Percentiles rank a stretch among this genome's conserved stretches.
These are phyloP conservation scores for Alternaria rosae DNA, from an alignment of 2,329 filamentous ascomycete species.

Conservation along the genomic window DNA sequence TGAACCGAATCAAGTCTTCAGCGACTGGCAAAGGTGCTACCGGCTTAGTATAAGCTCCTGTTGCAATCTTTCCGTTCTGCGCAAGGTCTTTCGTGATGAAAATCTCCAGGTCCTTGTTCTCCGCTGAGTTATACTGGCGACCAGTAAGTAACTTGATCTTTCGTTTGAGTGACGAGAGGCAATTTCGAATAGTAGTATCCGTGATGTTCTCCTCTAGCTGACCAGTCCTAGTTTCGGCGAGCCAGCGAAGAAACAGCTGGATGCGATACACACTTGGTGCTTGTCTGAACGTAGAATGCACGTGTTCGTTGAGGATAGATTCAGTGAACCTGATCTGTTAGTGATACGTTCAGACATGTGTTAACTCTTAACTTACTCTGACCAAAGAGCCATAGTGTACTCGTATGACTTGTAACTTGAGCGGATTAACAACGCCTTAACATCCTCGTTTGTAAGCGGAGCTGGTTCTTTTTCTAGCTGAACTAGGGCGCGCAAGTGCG, in stretches of 20 bases:
- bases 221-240: constrained; percentile 6
- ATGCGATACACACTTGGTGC: constrained; percentile 1
- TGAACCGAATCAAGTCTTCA: constrained; percentile 12
- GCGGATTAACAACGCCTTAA: background rate
- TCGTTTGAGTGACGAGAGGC: constrained; percentile 12
- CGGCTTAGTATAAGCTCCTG: constrained; percentile 4
- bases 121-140: constrained; percentile 5
- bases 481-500: constrained; percentile 4
- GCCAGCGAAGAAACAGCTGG: constrained; percentile 9
- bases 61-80: background rate
- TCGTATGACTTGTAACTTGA: constrained; percentile 1
- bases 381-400: background rate
- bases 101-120: constrained; percentile 6
- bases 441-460: background rate
- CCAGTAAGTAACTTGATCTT: constrained; percentile 14
- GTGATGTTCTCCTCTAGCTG: constrained; percentile 16
- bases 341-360: too few relatives aligned
- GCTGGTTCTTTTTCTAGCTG: constrained; percentile 1
- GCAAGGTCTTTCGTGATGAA: constrained; percentile 4
- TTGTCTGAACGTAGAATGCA: background rate
- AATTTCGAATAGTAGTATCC: constrained; percentile 9
- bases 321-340: background rate
- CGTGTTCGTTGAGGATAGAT: background rate
- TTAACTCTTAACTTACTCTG: background rate
- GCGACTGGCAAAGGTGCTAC: constrained; percentile 8